Conservation (phyloP, 2,329 filamentous ascomycete species). For the Sporothrix pseudoabietina region DNA sequence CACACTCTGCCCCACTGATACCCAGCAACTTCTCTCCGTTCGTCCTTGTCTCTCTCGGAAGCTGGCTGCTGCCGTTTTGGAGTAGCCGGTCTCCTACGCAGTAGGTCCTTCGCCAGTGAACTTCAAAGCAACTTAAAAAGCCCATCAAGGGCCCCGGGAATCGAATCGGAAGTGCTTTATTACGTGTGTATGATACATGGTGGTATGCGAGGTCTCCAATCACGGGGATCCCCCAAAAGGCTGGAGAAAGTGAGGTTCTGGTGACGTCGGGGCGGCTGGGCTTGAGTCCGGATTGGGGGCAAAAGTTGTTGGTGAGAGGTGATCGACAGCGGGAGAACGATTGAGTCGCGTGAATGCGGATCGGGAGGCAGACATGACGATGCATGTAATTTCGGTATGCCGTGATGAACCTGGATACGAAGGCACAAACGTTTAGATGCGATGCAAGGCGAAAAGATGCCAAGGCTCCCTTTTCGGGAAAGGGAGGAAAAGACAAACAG, state of each 20-base stretch:
- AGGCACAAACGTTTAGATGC: neutral
- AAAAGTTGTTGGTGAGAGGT: neutral
- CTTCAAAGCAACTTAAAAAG: neutral
- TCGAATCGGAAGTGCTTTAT: slow-evolving; percentile 17
- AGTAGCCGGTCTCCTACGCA: neutral
- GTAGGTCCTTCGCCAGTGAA: neutral
- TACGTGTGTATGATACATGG: neutral
- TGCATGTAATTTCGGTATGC: neutral
- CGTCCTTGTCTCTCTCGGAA: slow-evolving; percentile 15
- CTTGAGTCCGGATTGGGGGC: neutral
- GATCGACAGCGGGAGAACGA: neutral
- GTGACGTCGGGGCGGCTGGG: neutral
- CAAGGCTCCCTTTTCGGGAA: neutral
- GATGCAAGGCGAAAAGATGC: neutral
- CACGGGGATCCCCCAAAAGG: slow-evolving; percentile 3
- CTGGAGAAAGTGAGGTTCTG: neutral
- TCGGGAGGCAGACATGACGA: neutral
- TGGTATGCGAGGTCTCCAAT: neutral
- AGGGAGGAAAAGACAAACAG: neutral
- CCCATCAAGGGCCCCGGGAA: neutral
- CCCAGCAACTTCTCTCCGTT: neutral
- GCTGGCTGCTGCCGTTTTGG: slow-evolving; percentile 6
- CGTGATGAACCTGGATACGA: neutral
- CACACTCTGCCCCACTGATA: neutral
- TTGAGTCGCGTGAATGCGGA: neutral